phyloP scores from a whole-genome alignment of 768 basidiomycete species.

The Panaeolus papilionaceus region DNA sequence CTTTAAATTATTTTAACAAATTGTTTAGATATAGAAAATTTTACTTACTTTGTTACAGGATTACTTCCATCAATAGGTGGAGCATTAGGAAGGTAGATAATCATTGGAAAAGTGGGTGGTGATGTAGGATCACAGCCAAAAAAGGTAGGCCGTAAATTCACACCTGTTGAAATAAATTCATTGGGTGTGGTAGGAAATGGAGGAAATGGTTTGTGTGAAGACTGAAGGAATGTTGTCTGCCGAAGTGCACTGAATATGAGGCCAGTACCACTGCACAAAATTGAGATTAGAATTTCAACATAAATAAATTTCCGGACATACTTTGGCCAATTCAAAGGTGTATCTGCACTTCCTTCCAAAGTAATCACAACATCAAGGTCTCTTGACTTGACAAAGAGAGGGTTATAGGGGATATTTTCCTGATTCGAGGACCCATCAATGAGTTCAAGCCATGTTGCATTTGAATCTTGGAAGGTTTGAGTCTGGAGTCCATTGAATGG shows the following conservation, averaged over 20 bases:
- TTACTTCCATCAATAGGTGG: constrained; percentile 68
- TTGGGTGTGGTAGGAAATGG: constrained; percentile 60
- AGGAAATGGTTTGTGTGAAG: constrained; percentile 67
- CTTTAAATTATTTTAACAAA: constrained; percentile 38
- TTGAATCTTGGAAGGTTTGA: constrained; percentile 58
- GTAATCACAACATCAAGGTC: constrained; percentile 78
- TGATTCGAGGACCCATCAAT: constrained; percentile 75
- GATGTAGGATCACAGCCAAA: constrained; percentile 74
- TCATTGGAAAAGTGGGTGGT: constrained; percentile 65
- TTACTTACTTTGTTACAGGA: constrained; percentile 68
- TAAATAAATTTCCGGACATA: constrained; percentile 35
- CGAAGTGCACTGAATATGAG: constrained; percentile 51
- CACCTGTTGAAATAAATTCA: constrained; percentile 62
- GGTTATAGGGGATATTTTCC: constrained; percentile 75
- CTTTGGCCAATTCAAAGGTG: constrained; percentile 69
- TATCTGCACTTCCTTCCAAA: constrained; percentile 70
- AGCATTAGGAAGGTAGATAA: constrained; percentile 80
- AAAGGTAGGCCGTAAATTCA: constrained; percentile 75
- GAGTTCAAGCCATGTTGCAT: constrained; percentile 60
- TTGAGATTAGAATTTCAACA: neutral
- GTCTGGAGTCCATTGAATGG: constrained; percentile 58
- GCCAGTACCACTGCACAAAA: constrained; percentile 54
- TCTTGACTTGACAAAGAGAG: constrained; percentile 72
- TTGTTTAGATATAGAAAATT: neutral
- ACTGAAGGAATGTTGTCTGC: constrained; percentile 47